Evolutionary conservation across 352 stramenopile genomes (phyloP).

Genomic region (Globisporangium spiculum): DNA sequence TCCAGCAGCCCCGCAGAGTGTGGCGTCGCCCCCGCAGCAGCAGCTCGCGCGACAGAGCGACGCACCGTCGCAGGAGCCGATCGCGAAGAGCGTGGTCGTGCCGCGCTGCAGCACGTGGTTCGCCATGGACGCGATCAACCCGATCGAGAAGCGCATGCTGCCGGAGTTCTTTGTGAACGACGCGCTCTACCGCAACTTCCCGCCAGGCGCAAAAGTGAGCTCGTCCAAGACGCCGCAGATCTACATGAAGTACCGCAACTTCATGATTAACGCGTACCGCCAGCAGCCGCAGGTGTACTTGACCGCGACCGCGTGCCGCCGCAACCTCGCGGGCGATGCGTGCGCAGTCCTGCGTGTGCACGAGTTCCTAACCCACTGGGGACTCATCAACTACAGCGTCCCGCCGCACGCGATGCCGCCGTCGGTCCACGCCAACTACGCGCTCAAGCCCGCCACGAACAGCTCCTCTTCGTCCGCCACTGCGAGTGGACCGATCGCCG

Average conservation of each 20-base stretch:
- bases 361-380: slow-evolving; percentile 85
- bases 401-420: slow-evolving; percentile 66
- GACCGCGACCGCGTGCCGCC: slow-evolving; percentile 78
- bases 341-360: slow-evolving; percentile 84
- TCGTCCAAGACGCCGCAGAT: slow-evolving; percentile 55
- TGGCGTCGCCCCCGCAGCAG: slow-evolving; percentile 7
- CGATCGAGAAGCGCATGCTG: slow-evolving; percentile 80
- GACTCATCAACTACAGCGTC: slow-evolving; percentile 85
- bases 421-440: slow-evolving; percentile 56
- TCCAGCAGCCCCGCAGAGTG: neutral
- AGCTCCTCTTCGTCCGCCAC: neutral
- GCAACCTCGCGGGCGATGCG: slow-evolving; percentile 74
- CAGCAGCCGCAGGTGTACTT: slow-evolving; percentile 80
- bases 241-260: slow-evolving; percentile 88
- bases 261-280: slow-evolving; percentile 80
- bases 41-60: slow-evolving; percentile 3
- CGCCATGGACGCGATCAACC: slow-evolving; percentile 68
- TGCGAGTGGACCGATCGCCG: slow-evolving; percentile 20
- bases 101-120: slow-evolving; percentile 80
- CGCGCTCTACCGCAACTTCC: slow-evolving; percentile 20
- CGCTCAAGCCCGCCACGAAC: slow-evolving; percentile 28
- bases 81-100: slow-evolving; percentile 41
- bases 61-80: slow-evolving; percentile 17
- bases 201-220: slow-evolving; percentile 21
- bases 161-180: slow-evolving; percentile 73